Evolutionary conservation across 805 yeast genomes (phyloP), one percentile per base, ranked within the genome.

Genomic region (Saccharomycopsis javanensis): DNA sequence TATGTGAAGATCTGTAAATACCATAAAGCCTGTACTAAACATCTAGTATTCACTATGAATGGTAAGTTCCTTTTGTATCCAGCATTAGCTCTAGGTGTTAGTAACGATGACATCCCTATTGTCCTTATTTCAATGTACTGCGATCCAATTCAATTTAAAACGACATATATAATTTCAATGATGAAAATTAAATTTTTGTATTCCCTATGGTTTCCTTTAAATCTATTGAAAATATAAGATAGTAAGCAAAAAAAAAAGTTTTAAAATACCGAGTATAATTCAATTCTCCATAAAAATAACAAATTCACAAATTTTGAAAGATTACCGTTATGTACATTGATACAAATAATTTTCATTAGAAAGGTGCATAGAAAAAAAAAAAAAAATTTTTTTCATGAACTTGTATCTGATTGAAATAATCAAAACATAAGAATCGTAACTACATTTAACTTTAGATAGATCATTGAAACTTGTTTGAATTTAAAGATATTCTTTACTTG

Each of bases 61-160:
- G 57, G 57, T 8, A 55, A 37, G 23, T 20, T 33, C 25, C 27
- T 46, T 16, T 55, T 55, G 27, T 56, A 56, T 16, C 27, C 23
- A 3, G 34, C 35, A 10, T 50, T 42, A 25, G 58, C 28, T 31
- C 53, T 51, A 20, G 58, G 58, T 23, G 48, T 42, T 27, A 33
- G 25, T 13, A 51, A 51, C 3, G 48, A 51, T 13, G 31, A 51
- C 31, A 8, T 25, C 2, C 5, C n/a, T 42, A 16, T 37, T 16
- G 25, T 37, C n/a, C n/a, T n/a, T n/a, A n/a, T n/a, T n/a, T n/a
- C n/a, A n/a, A n/a, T n/a, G n/a, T n/a, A n/a, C n/a, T n/a, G n/a
- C n/a, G 5, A 37, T 37, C 10, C 20, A 34, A 51, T 48, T 16
- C 15, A 30, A 48, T 15, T 20, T 31, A 20, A 20, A 16, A 16